A percentile compares a stretch with the other conserved stretches of the same genome.
phyloP scores from a whole-genome alignment of 1,284 basidiomycete species.

The Papiliotrema flavescens region DNA sequence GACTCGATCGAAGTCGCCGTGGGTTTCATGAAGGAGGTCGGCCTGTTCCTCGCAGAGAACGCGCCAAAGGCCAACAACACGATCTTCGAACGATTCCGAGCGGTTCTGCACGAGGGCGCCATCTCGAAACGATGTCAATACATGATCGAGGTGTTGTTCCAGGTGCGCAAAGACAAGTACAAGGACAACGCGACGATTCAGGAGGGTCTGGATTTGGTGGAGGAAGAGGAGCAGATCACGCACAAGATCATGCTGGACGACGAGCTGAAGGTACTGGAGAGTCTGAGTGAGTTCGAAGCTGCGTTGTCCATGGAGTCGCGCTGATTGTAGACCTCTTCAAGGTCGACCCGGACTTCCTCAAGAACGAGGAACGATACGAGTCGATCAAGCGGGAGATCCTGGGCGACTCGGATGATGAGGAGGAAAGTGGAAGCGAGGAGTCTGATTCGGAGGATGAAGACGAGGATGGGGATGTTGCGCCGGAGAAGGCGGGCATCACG shows the following conservation, averaged over 20 bases:
- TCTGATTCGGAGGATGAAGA: conserved; percentile 65
- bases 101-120: conserved; percentile 88
- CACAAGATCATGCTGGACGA: conserved; percentile 90
- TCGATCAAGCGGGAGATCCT: conserved; percentile 91
- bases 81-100: conserved; percentile 92
- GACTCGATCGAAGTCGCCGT: conserved; percentile 98
- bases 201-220: conserved; percentile 91
- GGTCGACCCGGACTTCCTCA: conserved; percentile 77
- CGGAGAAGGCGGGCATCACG: conserved; percentile 81
- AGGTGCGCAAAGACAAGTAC: conserved; percentile 96
- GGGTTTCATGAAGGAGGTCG: conserved; percentile 95
- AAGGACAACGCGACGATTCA: conserved; percentile 95
- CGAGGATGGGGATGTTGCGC: conserved; percentile 59
- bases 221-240: conserved; percentile 96
- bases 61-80: conserved; percentile 90
- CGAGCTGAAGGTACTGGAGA: conserved; percentile 88
- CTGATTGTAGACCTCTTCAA: conserved; percentile 84
- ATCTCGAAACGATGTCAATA: conserved; percentile 98
- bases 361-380: conserved; percentile 92
- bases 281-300: conserved; percentile 65
- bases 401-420: conserved; percentile 58
- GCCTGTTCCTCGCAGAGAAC: conserved; percentile 89
- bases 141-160: conserved; percentile 99
- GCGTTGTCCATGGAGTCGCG: neutral
- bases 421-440: conserved; percentile 64